Conservation (phyloP, 2,329 filamentous ascomycete species). For the Colletotrichum limetticola region DNA sequence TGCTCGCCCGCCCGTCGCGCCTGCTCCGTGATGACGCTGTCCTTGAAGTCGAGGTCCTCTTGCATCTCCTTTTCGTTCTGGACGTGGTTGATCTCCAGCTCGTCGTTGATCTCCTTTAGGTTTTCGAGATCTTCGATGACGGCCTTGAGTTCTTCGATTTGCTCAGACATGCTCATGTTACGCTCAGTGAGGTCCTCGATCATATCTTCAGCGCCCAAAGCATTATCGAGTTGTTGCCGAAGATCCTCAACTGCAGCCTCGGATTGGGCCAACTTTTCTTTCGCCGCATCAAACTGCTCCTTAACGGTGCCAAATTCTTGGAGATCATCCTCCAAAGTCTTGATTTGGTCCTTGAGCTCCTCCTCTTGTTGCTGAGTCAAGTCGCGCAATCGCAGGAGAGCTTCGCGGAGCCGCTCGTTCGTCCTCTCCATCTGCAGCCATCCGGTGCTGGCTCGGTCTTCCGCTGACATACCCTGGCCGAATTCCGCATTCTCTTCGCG, state of each 20-base stretch:
- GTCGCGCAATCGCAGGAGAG: slow-evolving; percentile 85
- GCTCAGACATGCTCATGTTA: slow-evolving; percentile 84
- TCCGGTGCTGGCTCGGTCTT: slow-evolving; percentile 86
- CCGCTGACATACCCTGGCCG: slow-evolving; percentile 84
- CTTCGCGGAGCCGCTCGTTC: slow-evolving; percentile 88
- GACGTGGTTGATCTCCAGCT: slow-evolving; percentile 91
- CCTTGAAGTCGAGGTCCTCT: slow-evolving; percentile 90
- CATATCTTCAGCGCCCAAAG: slow-evolving; percentile 90
- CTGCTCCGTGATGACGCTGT: slow-evolving; percentile 86
- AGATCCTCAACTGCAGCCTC: slow-evolving; percentile 86
- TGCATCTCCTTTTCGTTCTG: slow-evolving; percentile 95
- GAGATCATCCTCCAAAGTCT: slow-evolving; percentile 77
- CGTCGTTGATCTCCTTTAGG: slow-evolving; percentile 91
- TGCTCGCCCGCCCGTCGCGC: slow-evolving; percentile 78
- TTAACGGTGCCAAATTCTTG: slow-evolving; percentile 75
- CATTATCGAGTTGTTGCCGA: slow-evolving; percentile 89
- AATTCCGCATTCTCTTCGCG: slow-evolving; percentile 89
- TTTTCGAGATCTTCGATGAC: slow-evolving; percentile 89
- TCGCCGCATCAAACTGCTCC: slow-evolving; percentile 75
- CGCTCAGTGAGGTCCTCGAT: slow-evolving; percentile 91
- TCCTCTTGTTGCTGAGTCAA: slow-evolving; percentile 87
- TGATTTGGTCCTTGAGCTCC: slow-evolving; percentile 80
- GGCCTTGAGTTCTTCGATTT: slow-evolving; percentile 83
- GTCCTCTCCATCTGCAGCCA: slow-evolving; percentile 93
- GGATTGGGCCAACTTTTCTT: slow-evolving; percentile 77